These are phyloP conservation scores for Lagenidium sp. DNA, from an alignment of 352 stramenopile genomes.

Conservation along the genomic window DNA sequence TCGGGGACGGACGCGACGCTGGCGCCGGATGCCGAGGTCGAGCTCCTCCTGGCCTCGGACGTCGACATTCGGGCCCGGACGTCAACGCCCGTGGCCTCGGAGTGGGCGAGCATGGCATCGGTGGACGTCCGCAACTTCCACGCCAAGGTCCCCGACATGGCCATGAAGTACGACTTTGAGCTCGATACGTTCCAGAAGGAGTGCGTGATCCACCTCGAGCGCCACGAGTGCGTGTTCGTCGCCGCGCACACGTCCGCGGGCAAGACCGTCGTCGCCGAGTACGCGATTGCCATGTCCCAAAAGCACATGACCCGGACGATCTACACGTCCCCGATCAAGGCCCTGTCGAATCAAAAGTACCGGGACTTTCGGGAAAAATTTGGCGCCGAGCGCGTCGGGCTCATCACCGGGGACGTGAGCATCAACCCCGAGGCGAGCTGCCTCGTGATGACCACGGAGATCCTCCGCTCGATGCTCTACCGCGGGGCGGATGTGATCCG, in stretches of 20 bases:
- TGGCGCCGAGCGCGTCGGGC: conserved; percentile 89
- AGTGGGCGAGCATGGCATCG: conserved; percentile 66
- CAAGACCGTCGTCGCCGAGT: conserved; percentile 98
- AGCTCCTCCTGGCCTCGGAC: conserved; percentile 24
- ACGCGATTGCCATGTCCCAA: conserved; percentile 94
- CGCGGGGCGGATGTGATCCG: conserved; percentile 94
- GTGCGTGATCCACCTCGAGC: conserved; percentile 91
- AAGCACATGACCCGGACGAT: conserved; percentile 90
- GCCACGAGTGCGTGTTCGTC: conserved; percentile 93
- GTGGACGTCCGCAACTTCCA: conserved; percentile 80
- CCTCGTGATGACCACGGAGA: conserved; percentile 98
- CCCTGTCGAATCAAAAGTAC: conserved; percentile 98
- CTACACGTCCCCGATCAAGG: conserved; percentile 99
- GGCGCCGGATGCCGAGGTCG: conserved; percentile 45
- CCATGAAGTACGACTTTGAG: conserved; percentile 75
- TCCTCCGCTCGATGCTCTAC: conserved; percentile 95
- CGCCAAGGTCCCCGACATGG: conserved; percentile 73
- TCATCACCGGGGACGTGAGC: conserved; percentile 97
- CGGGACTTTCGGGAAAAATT: conserved; percentile 94
- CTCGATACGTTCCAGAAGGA: conserved; percentile 98
- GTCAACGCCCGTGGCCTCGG: conserved; percentile 18
- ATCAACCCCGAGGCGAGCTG: conserved; percentile 95
- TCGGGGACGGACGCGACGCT: conserved; percentile 1
- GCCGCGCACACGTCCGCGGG: conserved; percentile 95
- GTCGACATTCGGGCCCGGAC: conserved; percentile 3